phyloP scores from a whole-genome alignment of 352 stramenopile genomes.

The Globisporangium iwayamae region DNA sequence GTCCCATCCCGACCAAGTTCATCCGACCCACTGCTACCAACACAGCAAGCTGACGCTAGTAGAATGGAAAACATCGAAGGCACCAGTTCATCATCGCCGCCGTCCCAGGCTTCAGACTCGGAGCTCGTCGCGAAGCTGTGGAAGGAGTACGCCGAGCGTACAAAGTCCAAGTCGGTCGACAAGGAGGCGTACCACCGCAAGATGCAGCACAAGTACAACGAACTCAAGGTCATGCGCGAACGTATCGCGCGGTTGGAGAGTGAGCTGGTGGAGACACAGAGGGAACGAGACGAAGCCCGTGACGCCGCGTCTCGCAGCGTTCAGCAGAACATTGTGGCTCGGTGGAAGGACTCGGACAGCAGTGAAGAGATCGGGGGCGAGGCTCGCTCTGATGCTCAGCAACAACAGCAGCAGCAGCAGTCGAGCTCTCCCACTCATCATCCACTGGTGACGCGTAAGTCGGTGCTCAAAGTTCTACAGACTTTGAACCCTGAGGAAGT shows the following conservation, averaged over 20 bases:
- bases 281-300: conserved; percentile 36
- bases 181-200: conserved; percentile 58
- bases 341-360: conserved; percentile 11
- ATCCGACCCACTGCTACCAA: background rate
- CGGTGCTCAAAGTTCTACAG: conserved; percentile 11
- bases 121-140: conserved; percentile 51
- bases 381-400: background rate
- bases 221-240: conserved; percentile 51
- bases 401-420: background rate
- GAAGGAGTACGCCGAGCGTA: conserved; percentile 57
- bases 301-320: conserved; percentile 12
- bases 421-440: background rate
- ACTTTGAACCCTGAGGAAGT: conserved; percentile 26
- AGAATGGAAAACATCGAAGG: background rate
- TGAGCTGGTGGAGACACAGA: conserved; percentile 28
- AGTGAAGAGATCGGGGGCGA: background rate
- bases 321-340: conserved; percentile 8
- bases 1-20: background rate
- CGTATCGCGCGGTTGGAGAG: conserved; percentile 42
- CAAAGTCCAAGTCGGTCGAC: conserved; percentile 43
- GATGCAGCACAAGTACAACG: conserved; percentile 70
- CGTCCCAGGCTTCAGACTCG: conserved; percentile 23
- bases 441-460: background rate
- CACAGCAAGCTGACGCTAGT: background rate
- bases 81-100: background rate